Conservation (phyloP, 2,329 filamentous ascomycete genomes). For the Didymella glomerata region DNA sequence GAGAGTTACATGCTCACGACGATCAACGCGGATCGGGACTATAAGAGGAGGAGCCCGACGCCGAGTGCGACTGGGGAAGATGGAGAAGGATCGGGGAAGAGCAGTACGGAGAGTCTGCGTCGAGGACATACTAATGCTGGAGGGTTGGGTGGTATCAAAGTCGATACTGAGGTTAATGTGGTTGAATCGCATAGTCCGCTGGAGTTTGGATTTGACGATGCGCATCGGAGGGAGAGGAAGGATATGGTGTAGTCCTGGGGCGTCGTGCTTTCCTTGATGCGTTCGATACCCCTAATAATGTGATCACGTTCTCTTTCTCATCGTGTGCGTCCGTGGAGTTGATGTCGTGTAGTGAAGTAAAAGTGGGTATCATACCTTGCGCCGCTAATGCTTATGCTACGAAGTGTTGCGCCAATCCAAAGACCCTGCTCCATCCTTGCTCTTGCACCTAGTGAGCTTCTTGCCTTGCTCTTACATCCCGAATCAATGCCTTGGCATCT, state of each 20-base stretch:
- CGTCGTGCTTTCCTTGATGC: neutral
- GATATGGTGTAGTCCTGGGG: neutral
- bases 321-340: neutral
- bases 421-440: neutral
- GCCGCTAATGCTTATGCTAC: constrained; percentile 2
- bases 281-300: constrained; percentile 6
- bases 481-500: constrained; percentile 90
- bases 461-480: constrained; percentile 78
- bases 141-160: constrained; percentile 9
- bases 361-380: constrained; percentile 13
- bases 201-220: neutral
- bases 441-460: constrained; percentile 7
- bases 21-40: constrained; percentile 19
- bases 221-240: neutral
- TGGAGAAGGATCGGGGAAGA: constrained; percentile 13
- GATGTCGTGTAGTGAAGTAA: neutral
- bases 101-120: constrained; percentile 19
- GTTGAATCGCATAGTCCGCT: constrained; percentile 3
- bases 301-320: neutral
- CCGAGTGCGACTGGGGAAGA: constrained; percentile 3
- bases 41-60: neutral
- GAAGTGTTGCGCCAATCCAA: neutral
- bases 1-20: constrained; percentile 22
- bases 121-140: neutral
- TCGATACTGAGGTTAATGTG: constrained; percentile 20